phyloP scores from a whole-genome alignment of 371 early-diverging fungal genomes.

The Encephalitozoon romaleae region DNA sequence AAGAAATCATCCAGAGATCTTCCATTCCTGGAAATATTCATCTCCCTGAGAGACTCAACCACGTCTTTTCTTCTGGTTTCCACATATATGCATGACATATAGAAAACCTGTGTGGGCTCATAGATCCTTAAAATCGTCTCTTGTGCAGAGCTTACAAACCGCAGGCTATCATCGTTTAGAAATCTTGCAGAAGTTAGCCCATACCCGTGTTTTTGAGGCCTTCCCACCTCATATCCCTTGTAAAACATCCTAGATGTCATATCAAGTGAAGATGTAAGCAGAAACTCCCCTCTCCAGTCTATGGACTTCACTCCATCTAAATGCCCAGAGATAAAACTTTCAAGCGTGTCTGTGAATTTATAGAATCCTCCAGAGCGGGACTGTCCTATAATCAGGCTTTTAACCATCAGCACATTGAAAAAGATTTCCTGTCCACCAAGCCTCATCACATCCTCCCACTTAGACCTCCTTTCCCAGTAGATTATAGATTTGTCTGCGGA shows the following conservation, averaged over 20 bases:
- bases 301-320: slow-evolving; percentile 30
- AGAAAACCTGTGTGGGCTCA: slow-evolving; percentile 39
- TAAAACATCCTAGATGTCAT: slow-evolving; percentile 49
- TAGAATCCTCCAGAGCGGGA: slow-evolving; percentile 47
- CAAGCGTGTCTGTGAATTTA: slow-evolving; percentile 12
- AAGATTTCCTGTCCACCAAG: slow-evolving; percentile 28
- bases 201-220: slow-evolving; percentile 51
- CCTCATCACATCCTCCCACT: slow-evolving; percentile 10
- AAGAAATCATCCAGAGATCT: not conserved
- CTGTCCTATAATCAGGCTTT: slow-evolving; percentile 30
- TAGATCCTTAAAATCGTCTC: slow-evolving; percentile 48
- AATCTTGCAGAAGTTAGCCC: slow-evolving; percentile 28
- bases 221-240: slow-evolving; percentile 36
- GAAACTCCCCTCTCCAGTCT: slow-evolving; percentile 32
- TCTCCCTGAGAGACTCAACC: not conserved
- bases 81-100: slow-evolving; percentile 1
- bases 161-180: not conserved
- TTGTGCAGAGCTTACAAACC: slow-evolving; percentile 27
- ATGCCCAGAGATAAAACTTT: slow-evolving; percentile 44
- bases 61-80: not conserved
- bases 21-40: not conserved
- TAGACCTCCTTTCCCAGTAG: slow-evolving; percentile 23
- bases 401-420: slow-evolving; percentile 11
- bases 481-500: slow-evolving; percentile 44
- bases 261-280: slow-evolving; percentile 43